Conservation (phyloP, 148 eudicot species). For the Vaccinium vitisidaea region DNA sequence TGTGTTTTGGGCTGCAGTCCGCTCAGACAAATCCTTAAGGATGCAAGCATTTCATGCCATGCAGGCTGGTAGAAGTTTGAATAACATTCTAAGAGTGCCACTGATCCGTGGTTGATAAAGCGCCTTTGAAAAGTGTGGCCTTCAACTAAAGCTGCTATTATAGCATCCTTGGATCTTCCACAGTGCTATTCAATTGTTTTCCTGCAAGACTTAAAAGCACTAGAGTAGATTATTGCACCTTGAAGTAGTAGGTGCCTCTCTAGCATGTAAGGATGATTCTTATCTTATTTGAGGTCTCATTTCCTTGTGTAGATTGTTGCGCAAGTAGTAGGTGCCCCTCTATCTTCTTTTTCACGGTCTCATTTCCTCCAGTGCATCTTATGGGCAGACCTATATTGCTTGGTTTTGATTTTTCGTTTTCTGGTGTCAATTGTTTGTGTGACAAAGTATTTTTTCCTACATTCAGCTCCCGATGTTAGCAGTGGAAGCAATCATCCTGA, state of each 20-base stretch:
- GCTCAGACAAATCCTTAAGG: neutral
- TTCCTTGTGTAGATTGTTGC: neutral
- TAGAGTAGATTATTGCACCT: neutral
- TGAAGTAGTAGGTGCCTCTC: too few species aligned
- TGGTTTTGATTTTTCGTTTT: slow-evolving; percentile 1
- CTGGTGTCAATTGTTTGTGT: neutral
- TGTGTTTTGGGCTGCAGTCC: slow-evolving; percentile 1
- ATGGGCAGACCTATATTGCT: neutral
- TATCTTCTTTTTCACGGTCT: neutral
- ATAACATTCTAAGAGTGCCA: neutral
- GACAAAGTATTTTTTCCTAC: neutral
- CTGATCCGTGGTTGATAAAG: neutral
- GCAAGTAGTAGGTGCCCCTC: neutral
- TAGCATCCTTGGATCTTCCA: neutral
- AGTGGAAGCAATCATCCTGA: slow-evolving; percentile 58
- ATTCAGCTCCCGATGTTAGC: slow-evolving; percentile 44
- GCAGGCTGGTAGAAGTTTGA: neutral
- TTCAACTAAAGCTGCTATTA: neutral
- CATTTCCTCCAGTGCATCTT: neutral
- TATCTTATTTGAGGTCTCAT: too few species aligned
- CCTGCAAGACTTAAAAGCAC: neutral
- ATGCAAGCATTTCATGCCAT: neutral
- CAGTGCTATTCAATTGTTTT: neutral
- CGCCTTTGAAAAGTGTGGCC: neutral
- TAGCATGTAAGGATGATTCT: too few species aligned